phyloP scores from a whole-genome alignment of 768 basidiomycete genomes.

The Rickenella mellea region DNA sequence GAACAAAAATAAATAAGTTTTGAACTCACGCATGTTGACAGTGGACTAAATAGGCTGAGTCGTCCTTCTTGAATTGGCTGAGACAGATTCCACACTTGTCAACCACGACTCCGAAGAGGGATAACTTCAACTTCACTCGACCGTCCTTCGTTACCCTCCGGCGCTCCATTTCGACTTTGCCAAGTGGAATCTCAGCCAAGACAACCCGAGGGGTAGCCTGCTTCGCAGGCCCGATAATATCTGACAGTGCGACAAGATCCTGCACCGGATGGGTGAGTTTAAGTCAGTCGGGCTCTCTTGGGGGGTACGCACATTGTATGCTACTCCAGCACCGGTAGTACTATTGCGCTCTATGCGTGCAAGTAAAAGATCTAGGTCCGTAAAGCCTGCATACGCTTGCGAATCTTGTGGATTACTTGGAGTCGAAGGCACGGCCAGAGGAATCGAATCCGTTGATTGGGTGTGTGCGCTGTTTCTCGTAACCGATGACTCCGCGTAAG shows the following conservation, averaged over 20 bases:
- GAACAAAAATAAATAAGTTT: neutral
- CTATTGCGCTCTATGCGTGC: constrained; percentile 40
- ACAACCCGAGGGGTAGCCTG: constrained; percentile 15
- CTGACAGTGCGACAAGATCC: constrained; percentile 52
- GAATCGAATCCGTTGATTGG: constrained; percentile 13
- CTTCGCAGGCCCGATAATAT: constrained; percentile 49
- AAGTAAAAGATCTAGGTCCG: constrained; percentile 57
- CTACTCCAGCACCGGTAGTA: constrained; percentile 32
- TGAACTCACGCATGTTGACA: constrained; percentile 46
- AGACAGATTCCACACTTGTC: constrained; percentile 70
- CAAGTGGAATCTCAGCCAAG: constrained; percentile 16
- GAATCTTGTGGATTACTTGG: neutral
- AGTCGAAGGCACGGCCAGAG: constrained; percentile 6
- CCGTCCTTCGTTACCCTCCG: constrained; percentile 53
- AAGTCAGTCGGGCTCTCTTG: constrained; percentile 10
- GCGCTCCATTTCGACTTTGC: constrained; percentile 45
- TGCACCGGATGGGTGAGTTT: constrained; percentile 19
- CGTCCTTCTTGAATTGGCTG: constrained; percentile 53
- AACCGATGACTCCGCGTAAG: neutral
- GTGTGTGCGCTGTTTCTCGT: constrained; percentile 12
- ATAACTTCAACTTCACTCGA: constrained; percentile 61
- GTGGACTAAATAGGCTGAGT: constrained; percentile 41
- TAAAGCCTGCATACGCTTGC: constrained; percentile 25
- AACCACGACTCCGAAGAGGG: constrained; percentile 50
- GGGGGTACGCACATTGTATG: constrained; percentile 54